Evolutionary conservation across 495 filamentous ascomycete species (phyloP), one percentile per base, ranked within the genome.

Genomic region (Aspergillus diversus): DNA sequence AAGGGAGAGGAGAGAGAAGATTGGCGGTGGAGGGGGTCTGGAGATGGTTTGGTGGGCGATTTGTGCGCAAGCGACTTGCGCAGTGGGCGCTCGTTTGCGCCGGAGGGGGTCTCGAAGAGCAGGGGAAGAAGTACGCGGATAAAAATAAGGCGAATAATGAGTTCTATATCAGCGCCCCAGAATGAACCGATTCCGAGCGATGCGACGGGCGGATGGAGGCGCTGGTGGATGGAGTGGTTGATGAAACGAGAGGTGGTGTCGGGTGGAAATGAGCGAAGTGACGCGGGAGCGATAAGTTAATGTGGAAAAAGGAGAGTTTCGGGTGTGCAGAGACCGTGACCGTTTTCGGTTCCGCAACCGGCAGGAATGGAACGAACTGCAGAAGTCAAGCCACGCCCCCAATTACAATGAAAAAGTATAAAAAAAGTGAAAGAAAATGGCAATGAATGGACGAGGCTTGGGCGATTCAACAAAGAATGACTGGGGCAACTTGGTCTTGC

Each of bases 71-170:
- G 21, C 34, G 47, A 63, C 65, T 63, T 71, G 76, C 69, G 66
- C 62, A 35, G 62, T 43, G n/a, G 33, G 62, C 55, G 67, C 56
- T 55, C n/a, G 61, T 67, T 71, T 74, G 71, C 78, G 78, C 78
- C 78, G 76, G 76, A 69, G 59, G 56, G 55, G 48, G 68, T 78
- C 66, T 67, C 49, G 65, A 70, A 47, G 60, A 69, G 72, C 65
- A 54, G 64, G 54, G 64, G 65, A 32, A 48, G 61, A 63, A 66
- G 65, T 64, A 52, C 33, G 48, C 37, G 46, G 48, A 32, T 42
- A 42, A 68, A 69, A 76, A 70, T 39, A 65, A 68, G 62, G 52
- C 54, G 9, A 70, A n/a, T 1, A 17, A 16, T 33, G 57, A 55
- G 32, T 52, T 9, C 56, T 52, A 39, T 42, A 37, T 33, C 64